Evolutionary conservation across 371 early-diverging fungal species (phyloP).

Genomic region (Smittium culicis): DNA sequence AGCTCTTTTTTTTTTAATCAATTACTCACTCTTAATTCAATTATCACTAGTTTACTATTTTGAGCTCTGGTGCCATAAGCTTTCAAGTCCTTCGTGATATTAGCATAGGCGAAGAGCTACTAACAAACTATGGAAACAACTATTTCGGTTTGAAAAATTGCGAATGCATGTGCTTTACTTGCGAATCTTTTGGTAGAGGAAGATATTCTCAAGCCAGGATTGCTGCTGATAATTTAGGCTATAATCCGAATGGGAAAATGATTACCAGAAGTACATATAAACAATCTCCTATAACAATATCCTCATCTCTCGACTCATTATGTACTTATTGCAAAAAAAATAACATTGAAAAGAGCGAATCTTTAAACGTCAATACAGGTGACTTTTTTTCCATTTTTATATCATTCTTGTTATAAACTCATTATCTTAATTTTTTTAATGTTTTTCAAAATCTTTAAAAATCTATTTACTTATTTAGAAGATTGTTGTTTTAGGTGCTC

Average conservation of each 20-base stretch:
- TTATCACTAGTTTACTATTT: conserved; percentile 47
- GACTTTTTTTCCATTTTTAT: too few relatives aligned
- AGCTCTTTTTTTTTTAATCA: background rate
- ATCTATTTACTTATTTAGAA: too few relatives aligned
- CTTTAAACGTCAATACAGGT: too few relatives aligned
- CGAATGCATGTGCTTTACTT: conserved; percentile 82
- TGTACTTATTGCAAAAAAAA: background rate
- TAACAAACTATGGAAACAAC: conserved; percentile 65
- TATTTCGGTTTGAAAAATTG: conserved; percentile 79
- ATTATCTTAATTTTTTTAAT: too few relatives aligned
- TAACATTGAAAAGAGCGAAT: background rate
- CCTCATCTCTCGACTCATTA: background rate
- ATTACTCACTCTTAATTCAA: too few relatives aligned
- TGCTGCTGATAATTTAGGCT: background rate
- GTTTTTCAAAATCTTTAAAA: too few relatives aligned
- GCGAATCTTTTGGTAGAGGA: conserved; percentile 43
- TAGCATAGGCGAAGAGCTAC: conserved; percentile 71
- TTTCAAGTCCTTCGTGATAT: conserved; percentile 68
- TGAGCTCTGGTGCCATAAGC: conserved; percentile 45
- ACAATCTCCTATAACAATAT: background rate
- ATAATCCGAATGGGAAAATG: background rate
- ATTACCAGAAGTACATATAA: background rate
- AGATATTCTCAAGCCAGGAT: conserved; percentile 14
- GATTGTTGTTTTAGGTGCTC: background rate
- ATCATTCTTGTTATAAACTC: too few relatives aligned